These are phyloP conservation scores for Cutaneotrichosporon sp. DNA, from an alignment of 1,284 basidiomycete genomes.

Conservation along the genomic window DNA sequence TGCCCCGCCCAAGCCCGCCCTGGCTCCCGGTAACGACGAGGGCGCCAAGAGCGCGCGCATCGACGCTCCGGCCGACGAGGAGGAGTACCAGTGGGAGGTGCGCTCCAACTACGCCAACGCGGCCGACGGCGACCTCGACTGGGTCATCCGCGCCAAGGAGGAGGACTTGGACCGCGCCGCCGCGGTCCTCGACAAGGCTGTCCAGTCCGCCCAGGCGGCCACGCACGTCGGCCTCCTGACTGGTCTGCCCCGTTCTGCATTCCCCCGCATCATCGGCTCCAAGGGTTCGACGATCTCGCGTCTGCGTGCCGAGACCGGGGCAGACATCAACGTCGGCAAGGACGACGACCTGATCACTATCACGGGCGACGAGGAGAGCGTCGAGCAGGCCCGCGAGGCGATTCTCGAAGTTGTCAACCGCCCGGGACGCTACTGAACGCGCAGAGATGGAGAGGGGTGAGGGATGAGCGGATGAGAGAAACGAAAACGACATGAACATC, in stretches of 20 bases:
- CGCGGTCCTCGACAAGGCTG: conserved; percentile 59
- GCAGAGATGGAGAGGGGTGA: too few relatives aligned
- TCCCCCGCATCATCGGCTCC: conserved; percentile 75
- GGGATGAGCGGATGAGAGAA: background rate
- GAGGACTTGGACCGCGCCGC: conserved; percentile 70
- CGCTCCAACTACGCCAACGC: conserved; percentile 67
- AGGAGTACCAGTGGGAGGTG: conserved; percentile 59
- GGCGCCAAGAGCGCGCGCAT: conserved; percentile 62
- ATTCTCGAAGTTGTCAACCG: conserved; percentile 63
- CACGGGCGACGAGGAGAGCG: conserved; percentile 64
- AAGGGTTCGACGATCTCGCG: conserved; percentile 68
- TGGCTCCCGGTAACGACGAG: conserved; percentile 54
- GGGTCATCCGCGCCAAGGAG: conserved; percentile 75
- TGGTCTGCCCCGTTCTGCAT: conserved; percentile 49
- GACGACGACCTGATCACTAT: conserved; percentile 76
- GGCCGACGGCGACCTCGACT: conserved; percentile 62
- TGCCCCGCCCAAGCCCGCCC: conserved; percentile 60
- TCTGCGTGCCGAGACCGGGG: conserved; percentile 76
- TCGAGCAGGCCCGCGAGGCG: conserved; percentile 70
- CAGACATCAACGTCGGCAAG: conserved; percentile 80
- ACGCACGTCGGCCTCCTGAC: conserved; percentile 50
- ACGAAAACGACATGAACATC: background rate
- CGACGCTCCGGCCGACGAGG: conserved; percentile 51
- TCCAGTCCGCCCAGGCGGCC: conserved; percentile 61
- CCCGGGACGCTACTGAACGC: background rate